Percentiles rank a stretch among this genome's conserved stretches.
Evolutionary conservation across 345 rosid species (phyloP).

Genomic region (Citrus glauca): DNA sequence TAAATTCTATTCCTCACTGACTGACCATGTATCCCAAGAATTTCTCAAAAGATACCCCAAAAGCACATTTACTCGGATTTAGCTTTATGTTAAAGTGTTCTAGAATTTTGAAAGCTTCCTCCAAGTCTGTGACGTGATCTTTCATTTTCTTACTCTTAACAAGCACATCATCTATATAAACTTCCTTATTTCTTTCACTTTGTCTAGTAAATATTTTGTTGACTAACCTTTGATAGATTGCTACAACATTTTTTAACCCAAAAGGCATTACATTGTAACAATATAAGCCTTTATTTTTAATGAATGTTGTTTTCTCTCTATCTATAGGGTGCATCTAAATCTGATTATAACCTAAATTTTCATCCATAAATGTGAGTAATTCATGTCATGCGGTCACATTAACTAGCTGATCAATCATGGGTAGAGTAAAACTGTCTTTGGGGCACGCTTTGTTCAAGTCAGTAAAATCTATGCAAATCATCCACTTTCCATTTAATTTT

Average conservation of each 20-base stretch:
- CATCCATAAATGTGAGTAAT: background rate
- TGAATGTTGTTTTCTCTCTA: background rate
- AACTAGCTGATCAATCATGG: background rate
- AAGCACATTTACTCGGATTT: background rate
- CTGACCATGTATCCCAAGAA: background rate
- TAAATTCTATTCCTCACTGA: background rate
- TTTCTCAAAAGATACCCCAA: fast-evolving
- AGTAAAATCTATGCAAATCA: background rate
- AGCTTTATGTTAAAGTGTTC: background rate
- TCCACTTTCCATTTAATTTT: background rate
- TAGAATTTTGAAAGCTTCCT: background rate
- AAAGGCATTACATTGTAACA: too few species aligned
- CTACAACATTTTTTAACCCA: background rate
- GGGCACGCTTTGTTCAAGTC: background rate
- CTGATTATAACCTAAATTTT: background rate
- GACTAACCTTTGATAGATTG: background rate
- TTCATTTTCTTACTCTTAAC: background rate
- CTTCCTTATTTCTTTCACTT: too few species aligned
- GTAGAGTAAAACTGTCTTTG: background rate
- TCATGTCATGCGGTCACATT: background rate
- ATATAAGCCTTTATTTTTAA: too few species aligned
- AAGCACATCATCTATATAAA: background rate
- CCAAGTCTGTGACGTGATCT: background rate
- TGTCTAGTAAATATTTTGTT: background rate
- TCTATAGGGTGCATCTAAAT: background rate